These are phyloP conservation scores for Mycena floridula DNA, from an alignment of 768 basidiomycete species.

Conservation along the genomic window DNA sequence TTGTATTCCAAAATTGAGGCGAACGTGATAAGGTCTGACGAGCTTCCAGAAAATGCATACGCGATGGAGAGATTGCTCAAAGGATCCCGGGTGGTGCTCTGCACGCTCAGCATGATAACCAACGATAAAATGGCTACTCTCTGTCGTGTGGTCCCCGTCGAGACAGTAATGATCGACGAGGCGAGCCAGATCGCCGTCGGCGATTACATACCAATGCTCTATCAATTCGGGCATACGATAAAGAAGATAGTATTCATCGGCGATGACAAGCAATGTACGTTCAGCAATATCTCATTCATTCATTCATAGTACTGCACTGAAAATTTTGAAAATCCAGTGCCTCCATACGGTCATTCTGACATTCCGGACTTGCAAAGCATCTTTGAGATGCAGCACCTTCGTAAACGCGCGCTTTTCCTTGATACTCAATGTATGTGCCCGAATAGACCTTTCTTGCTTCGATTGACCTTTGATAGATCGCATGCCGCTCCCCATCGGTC, in stretches of 20 bases:
- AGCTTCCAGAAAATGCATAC: conserved; percentile 17
- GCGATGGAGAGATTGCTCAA: conserved; percentile 18
- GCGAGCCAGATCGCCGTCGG: conserved; percentile 33
- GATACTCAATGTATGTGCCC: conserved; percentile 43
- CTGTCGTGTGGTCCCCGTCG: conserved; percentile 11
- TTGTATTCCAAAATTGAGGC: conserved; percentile 29
- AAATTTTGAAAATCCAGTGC: too few relatives aligned
- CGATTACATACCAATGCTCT: conserved; percentile 19
- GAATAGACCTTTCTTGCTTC: conserved; percentile 2
- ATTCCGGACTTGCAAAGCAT: conserved; percentile 39
- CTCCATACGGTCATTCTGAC: conserved; percentile 45
- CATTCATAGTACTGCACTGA: background rate
- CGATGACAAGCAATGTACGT: conserved; percentile 29
- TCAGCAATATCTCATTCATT: background rate
- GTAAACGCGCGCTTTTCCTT: conserved; percentile 29
- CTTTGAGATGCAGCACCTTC: conserved; percentile 45
- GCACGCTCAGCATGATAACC: conserved; percentile 43
- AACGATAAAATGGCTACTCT: conserved; percentile 9
- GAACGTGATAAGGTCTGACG: conserved; percentile 31
- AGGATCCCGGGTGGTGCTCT: conserved; percentile 32
- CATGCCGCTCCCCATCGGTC: conserved; percentile 48
- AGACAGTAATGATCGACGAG: conserved; percentile 27
- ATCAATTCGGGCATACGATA: conserved; percentile 20
- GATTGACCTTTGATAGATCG: conserved; percentile 28
- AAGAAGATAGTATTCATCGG: conserved; percentile 30